Evolutionary conservation across 1,284 basidiomycete species (phyloP).

Genomic region (Singerocomus inundabilis): DNA sequence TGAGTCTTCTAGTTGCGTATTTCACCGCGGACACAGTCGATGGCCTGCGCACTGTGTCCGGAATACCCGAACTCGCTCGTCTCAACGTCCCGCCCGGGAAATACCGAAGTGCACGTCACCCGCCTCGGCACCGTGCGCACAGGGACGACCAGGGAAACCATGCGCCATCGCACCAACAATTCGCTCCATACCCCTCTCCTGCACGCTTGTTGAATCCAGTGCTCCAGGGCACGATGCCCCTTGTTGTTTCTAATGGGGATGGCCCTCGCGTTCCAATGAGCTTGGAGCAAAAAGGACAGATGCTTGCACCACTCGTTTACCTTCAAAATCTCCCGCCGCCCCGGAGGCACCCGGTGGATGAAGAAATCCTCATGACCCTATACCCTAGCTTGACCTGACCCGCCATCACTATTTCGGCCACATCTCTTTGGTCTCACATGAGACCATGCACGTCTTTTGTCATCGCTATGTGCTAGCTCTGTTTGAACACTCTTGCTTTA

Average conservation of each 20-base stretch:
- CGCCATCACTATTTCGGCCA: not conserved
- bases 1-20: slow-evolving; percentile 56
- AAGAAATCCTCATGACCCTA: slow-evolving; percentile 58
- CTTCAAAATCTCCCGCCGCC: slow-evolving; percentile 49
- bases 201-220: slow-evolving; percentile 16
- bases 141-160: slow-evolving; percentile 23
- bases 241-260: slow-evolving; percentile 2
- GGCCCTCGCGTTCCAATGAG: slow-evolving; percentile 2
- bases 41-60: slow-evolving; percentile 55
- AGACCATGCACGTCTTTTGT: not conserved
- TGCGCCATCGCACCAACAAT: slow-evolving; percentile 25
- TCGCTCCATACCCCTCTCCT: slow-evolving; percentile 34
- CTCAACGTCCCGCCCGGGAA: slow-evolving; percentile 56
- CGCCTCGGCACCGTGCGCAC: slow-evolving; percentile 29
- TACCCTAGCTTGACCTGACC: slow-evolving; percentile 33
- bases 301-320: slow-evolving; percentile 54
- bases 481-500: slow-evolving; percentile 9
- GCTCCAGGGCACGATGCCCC: slow-evolving; percentile 7
- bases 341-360: slow-evolving; percentile 54
- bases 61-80: slow-evolving; percentile 50
- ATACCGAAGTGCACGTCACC: slow-evolving; percentile 61
- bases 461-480: slow-evolving; percentile 12
- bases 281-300: slow-evolving; percentile 26
- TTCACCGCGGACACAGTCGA: slow-evolving; percentile 62
- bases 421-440: slow-evolving; percentile 1